Evolutionary conservation across 106 monocot species (phyloP).

Genomic region (Platanthera zijinensis): DNA sequence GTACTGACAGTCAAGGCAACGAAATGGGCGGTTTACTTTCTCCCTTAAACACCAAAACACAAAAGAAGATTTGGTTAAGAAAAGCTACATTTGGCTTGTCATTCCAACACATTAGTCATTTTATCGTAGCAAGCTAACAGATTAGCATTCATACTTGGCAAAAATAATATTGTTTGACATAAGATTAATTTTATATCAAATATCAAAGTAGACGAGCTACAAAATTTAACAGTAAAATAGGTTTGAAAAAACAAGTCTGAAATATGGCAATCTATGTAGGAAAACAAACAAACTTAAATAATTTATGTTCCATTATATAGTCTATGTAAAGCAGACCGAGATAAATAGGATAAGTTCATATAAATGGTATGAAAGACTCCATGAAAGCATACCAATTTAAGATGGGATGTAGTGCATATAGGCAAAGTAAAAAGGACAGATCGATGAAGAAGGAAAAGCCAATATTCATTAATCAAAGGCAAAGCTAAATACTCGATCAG

Average conservation of each 20-base stretch:
- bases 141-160: background rate
- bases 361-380: background rate
- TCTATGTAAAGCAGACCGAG: background rate
- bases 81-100: background rate
- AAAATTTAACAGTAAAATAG: background rate
- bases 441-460: background rate
- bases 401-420: background rate
- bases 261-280: too few species aligned
- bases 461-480: background rate
- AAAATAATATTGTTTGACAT: background rate
- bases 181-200: background rate
- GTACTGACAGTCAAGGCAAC: slow-evolving; percentile 84
- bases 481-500: background rate
- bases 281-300: background rate
- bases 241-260: background rate
- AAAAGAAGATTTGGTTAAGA: background rate
- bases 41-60: slow-evolving; percentile 51
- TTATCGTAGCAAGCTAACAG: background rate
- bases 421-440: background rate
- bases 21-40: slow-evolving; percentile 80
- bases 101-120: background rate
- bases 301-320: slow-evolving; percentile 1
- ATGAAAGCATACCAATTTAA: background rate
- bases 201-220: background rate
- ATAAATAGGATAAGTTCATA: background rate